These are phyloP conservation scores for Cichorium intybus DNA, from an alignment of 140 eudicot genomes.

Conservation along the genomic window DNA sequence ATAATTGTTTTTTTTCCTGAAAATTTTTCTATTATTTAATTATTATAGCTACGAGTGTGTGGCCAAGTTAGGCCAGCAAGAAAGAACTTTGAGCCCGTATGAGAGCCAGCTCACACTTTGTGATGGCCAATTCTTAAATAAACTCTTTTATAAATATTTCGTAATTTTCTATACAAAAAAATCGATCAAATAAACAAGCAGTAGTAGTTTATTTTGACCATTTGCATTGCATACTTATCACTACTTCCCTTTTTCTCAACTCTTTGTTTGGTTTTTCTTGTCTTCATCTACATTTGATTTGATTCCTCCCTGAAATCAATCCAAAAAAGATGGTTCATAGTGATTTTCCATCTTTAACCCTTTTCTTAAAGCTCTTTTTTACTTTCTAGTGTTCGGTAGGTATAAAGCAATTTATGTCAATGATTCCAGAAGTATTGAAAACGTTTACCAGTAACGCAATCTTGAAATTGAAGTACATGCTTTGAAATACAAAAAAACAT, in stretches of 20 bases:
- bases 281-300: slow-evolving; percentile 17
- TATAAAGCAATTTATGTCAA: neutral
- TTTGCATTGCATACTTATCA: slow-evolving; percentile 19
- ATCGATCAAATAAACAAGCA: neutral
- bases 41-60: neutral
- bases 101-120: slow-evolving; percentile 25
- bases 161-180: no score
- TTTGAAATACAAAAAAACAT: neutral
- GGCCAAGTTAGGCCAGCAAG: slow-evolving; percentile 26
- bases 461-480: neutral
- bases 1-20: no score
- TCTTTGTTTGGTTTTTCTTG: slow-evolving; percentile 20
- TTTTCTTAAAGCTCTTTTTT: neutral
- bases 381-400: neutral
- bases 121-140: neutral
- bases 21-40: neutral
- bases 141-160: neutral
- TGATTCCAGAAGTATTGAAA: neutral
- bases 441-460: neutral
- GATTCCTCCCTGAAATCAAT: slow-evolving; percentile 11
- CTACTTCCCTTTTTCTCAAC: slow-evolving; percentile 4
- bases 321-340: slow-evolving; percentile 14
- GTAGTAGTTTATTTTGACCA: slow-evolving; percentile 5
- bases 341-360: slow-evolving; percentile 14
- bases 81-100: slow-evolving; percentile 18